Evolutionary conservation across 441 rosid genomes (phyloP), one percentile per base, ranked within the genome.

Genomic region (Erodium chrysanthum): DNA sequence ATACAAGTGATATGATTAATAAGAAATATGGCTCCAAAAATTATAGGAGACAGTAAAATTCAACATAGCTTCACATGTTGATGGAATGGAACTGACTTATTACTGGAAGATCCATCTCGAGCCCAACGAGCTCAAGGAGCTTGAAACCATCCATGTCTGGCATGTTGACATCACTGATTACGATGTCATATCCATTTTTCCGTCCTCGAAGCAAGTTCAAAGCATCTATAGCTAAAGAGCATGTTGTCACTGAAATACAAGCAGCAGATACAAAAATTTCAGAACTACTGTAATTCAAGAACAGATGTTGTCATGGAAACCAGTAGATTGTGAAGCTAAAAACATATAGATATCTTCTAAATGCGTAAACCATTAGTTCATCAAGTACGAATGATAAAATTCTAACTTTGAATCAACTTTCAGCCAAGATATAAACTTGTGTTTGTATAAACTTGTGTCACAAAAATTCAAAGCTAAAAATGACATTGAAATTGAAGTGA

Each of bases 151-250:
- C 90, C 93, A 88, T 88, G 78, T 88, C 93, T 7, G 93, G 93
- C 93, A 88, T 88, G 84, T 88, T 88, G 4, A 88, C 93, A 68
- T 88, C 93, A 54, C 93, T 88, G 66, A 88, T 84, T 42, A 88
- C 93, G 44, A 88, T 88, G 70, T 88, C 93, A 68, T 77, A 88
- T 10, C 89, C 85, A 37, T 80, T 90, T 71, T 88, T 88, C 78
- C 85, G 84, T 71, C 88, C 94, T 0, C 92, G 92, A 4, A 91
- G 96, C 70, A 88, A 69, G 79, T 52, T 77, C 69, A 94, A 71
- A 64, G 97, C 98, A 33, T 91, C 92, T 79, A 91, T 88, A 62
- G 97, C 98, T 71, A 91, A 82, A 48, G 87, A 84, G 60, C 96
- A 88, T 0, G 96, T 91, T n/a, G 96, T 94, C 64, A 94, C 98